Base-by-base conservation (phyloP, 345 rosid genomes). In the Pistacia atlantica region DNA sequence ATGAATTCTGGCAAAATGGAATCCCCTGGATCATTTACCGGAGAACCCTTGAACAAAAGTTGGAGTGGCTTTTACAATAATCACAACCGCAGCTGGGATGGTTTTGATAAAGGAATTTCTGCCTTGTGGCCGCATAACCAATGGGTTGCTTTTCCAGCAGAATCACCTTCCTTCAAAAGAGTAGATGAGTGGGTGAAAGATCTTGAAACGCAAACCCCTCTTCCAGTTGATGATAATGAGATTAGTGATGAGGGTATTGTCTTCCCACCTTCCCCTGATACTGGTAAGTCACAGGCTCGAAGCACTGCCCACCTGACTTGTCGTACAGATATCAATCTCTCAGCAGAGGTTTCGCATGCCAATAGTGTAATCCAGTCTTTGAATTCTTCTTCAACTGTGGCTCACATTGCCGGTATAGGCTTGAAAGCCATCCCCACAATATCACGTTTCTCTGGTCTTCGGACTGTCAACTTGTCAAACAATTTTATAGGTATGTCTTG, bases 181-280 rank as follows among this genome's bases (percentile, higher is more conserved):
- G 97, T 93, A 7, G 89, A 92, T 31, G 91, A 92, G 49, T 93
- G 99, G 98, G 93, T 96, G 31, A 88, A 75, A 77, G 92, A 87
- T 79, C 90, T 93, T n/a, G 83, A 86, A 42, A 78, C 74, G 8
- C 78, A 84, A 58, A 73, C 79, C 10, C 63, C 67, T 16, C 72
- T 69, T 79, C 84, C 81, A 1, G 57, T 77, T 66, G 75, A 67
- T 46, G 84, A 86, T 59, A 81, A 83, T 35, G 83, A 72, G 31
- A 78, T 81, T n/a, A 75, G 20, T 16, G 82, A 74, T 16, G 81
- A 77, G 17, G 82, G 61, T 59, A 77, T 84, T 67, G 61, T n/a
- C 61, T 88, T 84, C 76, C 85, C 86, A 33, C 87, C 86, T 6
- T 86, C 91, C 33, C 93, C 94, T 18, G 90, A 84, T 72, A 74